Evolutionary conservation across 2,329 filamentous ascomycete species (phyloP), one percentile per base, ranked within the genome.

Genomic region (Colletotrichum camelliae): DNA sequence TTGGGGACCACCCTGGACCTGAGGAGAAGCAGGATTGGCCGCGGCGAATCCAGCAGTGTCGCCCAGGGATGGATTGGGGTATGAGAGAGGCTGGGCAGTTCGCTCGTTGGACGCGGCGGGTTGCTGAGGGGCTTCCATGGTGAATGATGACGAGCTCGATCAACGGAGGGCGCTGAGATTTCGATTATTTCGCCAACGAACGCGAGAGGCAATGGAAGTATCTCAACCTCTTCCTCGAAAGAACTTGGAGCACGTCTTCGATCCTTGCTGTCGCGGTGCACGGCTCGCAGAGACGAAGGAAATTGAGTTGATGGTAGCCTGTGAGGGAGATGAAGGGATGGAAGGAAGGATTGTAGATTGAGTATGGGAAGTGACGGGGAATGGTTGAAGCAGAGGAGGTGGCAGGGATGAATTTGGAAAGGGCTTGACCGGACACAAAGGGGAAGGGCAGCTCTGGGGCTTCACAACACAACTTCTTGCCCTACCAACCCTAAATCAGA

Each of bases 31-130:
- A 33, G 61, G 33, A 35, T 76, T 75, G 13, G 60, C 33, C 18
- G 33, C 60, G 37, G 65, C 70, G 12, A 75, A 77, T n/a, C 67
- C 71, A 33, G 75, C 79, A 61, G 78, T 80, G 27, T 80, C 78
- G 27, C 77, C 78, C 12, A 80, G 67, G n/a, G 79, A 79, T 7
- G 76, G 79, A 29, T 80, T 81, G 21, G 79, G 79, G 33, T 81
- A 81, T 4, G 80, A 74, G 4, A 80, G 77, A 29, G 70, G 74
- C 21, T 73, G 48, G 15, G 52, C 31, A 15, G 67, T 39, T 33
- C 60, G 74, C 48, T 75, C 71, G n/a, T 39, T 62, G 35, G 67
- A 75, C 15, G n/a, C 7, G 21, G 61, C 37, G 9, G 29, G 58
- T 33, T 33, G 29, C 31, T 61, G 18, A 37, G 55, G 52, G 12